phyloP scores from a whole-genome alignment of 2,329 filamentous ascomycete species.

The Ustilaginoidea virens region DNA sequence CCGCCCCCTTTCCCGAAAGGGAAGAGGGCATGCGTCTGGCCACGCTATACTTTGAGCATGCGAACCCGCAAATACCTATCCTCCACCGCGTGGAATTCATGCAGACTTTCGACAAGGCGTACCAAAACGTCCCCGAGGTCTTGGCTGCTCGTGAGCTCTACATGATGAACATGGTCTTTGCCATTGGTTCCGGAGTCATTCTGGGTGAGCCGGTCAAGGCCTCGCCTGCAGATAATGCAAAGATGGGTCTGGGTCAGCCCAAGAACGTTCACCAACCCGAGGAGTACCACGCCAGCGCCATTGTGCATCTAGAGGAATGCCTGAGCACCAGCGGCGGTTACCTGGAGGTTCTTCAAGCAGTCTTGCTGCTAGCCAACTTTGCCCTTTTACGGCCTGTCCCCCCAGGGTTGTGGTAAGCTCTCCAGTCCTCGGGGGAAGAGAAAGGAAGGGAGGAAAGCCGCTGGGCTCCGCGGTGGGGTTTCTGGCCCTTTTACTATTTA shows the following conservation, averaged over 20 bases:
- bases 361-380: slow-evolving; percentile 79
- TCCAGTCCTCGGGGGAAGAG: too few relatives aligned
- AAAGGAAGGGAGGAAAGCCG: too few relatives aligned
- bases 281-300: slow-evolving; percentile 90
- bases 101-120: slow-evolving; percentile 72
- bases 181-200: slow-evolving; percentile 87
- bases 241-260: slow-evolving; percentile 14
- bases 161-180: slow-evolving; percentile 91
- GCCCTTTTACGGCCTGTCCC: slow-evolving; percentile 81
- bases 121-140: slow-evolving; percentile 49
- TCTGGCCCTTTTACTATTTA: too few relatives aligned
- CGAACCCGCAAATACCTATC: slow-evolving; percentile 90
- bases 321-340: slow-evolving; percentile 76
- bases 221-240: slow-evolving; percentile 20
- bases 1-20: slow-evolving; percentile 68
- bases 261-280: slow-evolving; percentile 57
- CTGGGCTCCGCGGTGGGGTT: too few relatives aligned
- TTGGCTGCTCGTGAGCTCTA: slow-evolving; percentile 74
- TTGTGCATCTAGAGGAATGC: slow-evolving; percentile 79
- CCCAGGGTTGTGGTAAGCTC: slow-evolving; percentile 63
- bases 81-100: slow-evolving; percentile 82
- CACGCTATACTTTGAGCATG: slow-evolving; percentile 84
- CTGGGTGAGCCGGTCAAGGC: slow-evolving; percentile 47
- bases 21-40: slow-evolving; percentile 59
- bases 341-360: slow-evolving; percentile 84